Base-by-base conservation (phyloP, 768 basidiomycete species). In the Termitomyces sp. region DNA sequence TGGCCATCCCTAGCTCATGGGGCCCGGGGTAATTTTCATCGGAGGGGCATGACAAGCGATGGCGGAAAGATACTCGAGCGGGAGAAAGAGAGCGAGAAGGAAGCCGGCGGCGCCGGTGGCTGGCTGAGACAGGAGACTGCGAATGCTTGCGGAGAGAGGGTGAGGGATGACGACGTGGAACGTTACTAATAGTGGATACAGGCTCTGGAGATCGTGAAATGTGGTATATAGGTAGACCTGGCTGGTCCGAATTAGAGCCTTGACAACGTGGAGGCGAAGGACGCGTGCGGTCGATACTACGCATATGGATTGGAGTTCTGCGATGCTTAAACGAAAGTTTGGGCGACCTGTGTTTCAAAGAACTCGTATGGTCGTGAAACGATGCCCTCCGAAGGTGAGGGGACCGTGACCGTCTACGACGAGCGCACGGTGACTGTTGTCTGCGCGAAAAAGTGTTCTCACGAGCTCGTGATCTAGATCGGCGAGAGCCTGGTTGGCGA, bases 261-360 rank as follows among this genome's bases (percentile, higher is more conserved):
- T 30, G 42, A 52, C 21, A 28, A 52, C n/a, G 11, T 5, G 45
- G 16, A 19, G n/a, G 32, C 19, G 30, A 21, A 44, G 3, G 34
- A 19, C 30, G 44, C 28, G 21, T 55, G 32, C 56, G 60, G 44
- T 50, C 52, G 39, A 56, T 62, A 48, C 28, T 39, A 40, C 55
- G 55, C 55, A 52, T 55, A 49, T 61, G 49, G 8, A 61, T 32
- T 5, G 59, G 59, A 47, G 56, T 61, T 41, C 41, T 53, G 8
- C 56, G 51, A 19, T 19, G 46, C n/a, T 14, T n/a, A 27, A 37
- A 0, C 19, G 52, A 35, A 49, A 35, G 27, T 9, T 35, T 10
- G 5, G 46, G 30, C 14, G 56, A 46, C 32, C 37, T 39, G 12
- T 28, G 34, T 32, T 37, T 43, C 41, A 19, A 50, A 17, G 21